Percentiles rank a stretch among this genome's conserved stretches.
phyloP scores from a whole-genome alignment of 2,329 filamentous ascomycete species.

The Rutstroemia sp. region DNA sequence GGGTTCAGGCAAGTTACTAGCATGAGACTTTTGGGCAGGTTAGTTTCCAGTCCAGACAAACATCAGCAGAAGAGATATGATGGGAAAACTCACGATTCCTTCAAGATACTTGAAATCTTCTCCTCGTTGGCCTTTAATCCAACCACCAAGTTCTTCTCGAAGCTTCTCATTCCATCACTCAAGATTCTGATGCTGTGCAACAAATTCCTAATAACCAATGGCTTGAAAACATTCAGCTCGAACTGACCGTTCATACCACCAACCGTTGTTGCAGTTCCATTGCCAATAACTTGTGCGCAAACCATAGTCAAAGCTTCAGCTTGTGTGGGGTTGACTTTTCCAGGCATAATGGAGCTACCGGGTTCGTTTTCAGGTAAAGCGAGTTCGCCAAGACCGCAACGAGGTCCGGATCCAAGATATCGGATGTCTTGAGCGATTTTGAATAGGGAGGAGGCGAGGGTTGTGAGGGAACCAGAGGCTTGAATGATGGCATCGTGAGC shows the following conservation, averaged over 20 bases:
- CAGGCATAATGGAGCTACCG: slow-evolving; percentile 96
- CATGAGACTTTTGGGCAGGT: slow-evolving; percentile 63
- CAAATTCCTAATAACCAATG: slow-evolving; percentile 88
- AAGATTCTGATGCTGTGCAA: slow-evolving; percentile 87
- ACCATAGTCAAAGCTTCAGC: slow-evolving; percentile 98
- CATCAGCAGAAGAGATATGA: too few relatives aligned
- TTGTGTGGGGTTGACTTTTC: slow-evolving; percentile 98
- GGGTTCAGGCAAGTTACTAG: slow-evolving; percentile 96
- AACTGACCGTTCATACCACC: slow-evolving; percentile 98
- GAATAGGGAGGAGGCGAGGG: slow-evolving; percentile 81
- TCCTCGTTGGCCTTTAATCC: slow-evolving; percentile 91
- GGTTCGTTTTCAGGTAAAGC: slow-evolving; percentile 96
- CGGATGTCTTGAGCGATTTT: slow-evolving; percentile 98
- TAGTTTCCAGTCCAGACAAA: too few relatives aligned
- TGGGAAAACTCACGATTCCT: slow-evolving; percentile 68
- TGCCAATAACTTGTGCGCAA: slow-evolving; percentile 95
- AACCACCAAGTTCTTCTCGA: slow-evolving; percentile 85
- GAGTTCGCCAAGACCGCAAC: slow-evolving; percentile 91
- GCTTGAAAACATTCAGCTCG: slow-evolving; percentile 98
- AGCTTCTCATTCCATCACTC: slow-evolving; percentile 87
- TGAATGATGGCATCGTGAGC: slow-evolving; percentile 95
- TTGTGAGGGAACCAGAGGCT: slow-evolving; percentile 89
- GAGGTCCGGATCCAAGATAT: slow-evolving; percentile 91
- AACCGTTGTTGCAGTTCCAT: slow-evolving; percentile 87
- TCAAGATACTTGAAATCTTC: slow-evolving; percentile 81